Percentiles rank a stretch among this genome's conserved stretches.
Conservation (phyloP, 2,329 filamentous ascomycete genomes). For the Calonectria fujianensis region DNA sequence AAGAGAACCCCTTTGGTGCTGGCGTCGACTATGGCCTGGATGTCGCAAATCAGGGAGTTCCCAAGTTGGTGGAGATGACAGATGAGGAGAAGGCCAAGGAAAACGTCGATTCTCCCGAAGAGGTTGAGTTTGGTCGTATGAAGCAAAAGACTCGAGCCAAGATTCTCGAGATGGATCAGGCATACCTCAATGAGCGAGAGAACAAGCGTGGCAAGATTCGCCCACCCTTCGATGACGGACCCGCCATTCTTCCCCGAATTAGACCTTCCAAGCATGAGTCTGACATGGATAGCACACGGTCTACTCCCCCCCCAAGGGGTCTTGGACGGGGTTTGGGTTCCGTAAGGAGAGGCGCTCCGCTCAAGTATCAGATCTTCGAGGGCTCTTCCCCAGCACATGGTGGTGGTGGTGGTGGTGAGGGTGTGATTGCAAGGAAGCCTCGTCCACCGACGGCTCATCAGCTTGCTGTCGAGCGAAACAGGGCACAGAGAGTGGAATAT, state of each 20-base stretch:
- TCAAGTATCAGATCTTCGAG: slow-evolving; percentile 77
- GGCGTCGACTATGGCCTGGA: slow-evolving; percentile 79
- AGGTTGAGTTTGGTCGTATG: slow-evolving; percentile 81
- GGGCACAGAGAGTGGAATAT: slow-evolving; percentile 87
- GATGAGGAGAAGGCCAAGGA: slow-evolving; percentile 79
- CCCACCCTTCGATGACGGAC: slow-evolving; percentile 69
- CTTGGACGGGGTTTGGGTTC: slow-evolving; percentile 55
- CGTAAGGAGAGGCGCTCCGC: slow-evolving; percentile 65
- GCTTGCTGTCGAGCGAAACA: slow-evolving; percentile 85
- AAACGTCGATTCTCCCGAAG: slow-evolving; percentile 83
- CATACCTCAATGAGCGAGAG: slow-evolving; percentile 78
- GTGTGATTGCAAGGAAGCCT: slow-evolving; percentile 76
- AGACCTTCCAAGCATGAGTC: slow-evolving; percentile 77
- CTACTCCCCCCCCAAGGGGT: slow-evolving; percentile 64
- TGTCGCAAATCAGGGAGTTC: slow-evolving; percentile 81
- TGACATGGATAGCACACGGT: slow-evolving; percentile 67
- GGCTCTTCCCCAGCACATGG: slow-evolving; percentile 76
- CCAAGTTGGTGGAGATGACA: slow-evolving; percentile 78
- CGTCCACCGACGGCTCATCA: slow-evolving; percentile 88
- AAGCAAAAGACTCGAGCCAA: slow-evolving; percentile 85
- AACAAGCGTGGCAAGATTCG: slow-evolving; percentile 72
- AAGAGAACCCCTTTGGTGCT: slow-evolving; percentile 91
- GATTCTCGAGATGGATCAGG: slow-evolving; percentile 85
- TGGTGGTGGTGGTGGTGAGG: slow-evolving; percentile 74
- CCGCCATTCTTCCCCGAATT: slow-evolving; percentile 77